A percentile compares a stretch with the other conserved stretches of the same genome.
Evolutionary conservation across 2,329 filamentous ascomycete species (phyloP).

Genomic region (Trematosphaeria pertusa): DNA sequence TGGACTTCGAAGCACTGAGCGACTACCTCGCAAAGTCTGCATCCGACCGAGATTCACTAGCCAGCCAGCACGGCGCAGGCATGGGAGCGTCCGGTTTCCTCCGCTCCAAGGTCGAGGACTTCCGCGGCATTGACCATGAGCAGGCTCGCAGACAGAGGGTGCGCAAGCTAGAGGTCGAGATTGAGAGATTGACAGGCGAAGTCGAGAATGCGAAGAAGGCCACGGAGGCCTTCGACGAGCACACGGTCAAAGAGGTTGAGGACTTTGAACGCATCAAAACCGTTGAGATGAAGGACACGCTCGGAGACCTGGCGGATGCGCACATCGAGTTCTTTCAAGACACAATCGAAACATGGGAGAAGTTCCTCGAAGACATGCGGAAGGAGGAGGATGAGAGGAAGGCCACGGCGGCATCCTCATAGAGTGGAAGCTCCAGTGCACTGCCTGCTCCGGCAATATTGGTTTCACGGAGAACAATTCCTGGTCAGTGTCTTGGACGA

Average conservation of each 20-base stretch:
- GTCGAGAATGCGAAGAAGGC: conserved; percentile 87
- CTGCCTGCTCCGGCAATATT: too few relatives aligned
- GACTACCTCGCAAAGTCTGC: conserved; percentile 95
- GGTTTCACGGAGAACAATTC: too few relatives aligned
- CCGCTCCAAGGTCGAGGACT: conserved; percentile 93
- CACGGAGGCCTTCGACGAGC: conserved; percentile 92
- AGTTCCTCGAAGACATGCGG: conserved; percentile 88
- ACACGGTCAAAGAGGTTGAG: conserved; percentile 88
- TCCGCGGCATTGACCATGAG: conserved; percentile 95
- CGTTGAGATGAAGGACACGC: conserved; percentile 85
- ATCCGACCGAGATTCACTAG: conserved; percentile 81
- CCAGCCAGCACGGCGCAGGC: conserved; percentile 68
- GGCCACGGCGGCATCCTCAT: conserved; percentile 18
- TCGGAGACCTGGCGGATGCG: conserved; percentile 82
- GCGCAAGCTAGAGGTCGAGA: conserved; percentile 88
- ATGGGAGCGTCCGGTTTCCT: conserved; percentile 85
- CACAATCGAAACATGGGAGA: conserved; percentile 84
- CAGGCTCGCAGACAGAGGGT: conserved; percentile 85
- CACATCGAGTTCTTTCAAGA: conserved; percentile 87
- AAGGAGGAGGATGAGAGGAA: conserved; percentile 59
- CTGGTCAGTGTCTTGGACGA: too few relatives aligned
- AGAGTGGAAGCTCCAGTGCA: too few relatives aligned
- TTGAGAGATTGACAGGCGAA: conserved; percentile 85
- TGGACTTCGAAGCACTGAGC: conserved; percentile 94
- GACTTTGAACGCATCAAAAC: conserved; percentile 98